Conservation (phyloP, 2,329 filamentous ascomycete species). For the Bertia moriformis region DNA sequence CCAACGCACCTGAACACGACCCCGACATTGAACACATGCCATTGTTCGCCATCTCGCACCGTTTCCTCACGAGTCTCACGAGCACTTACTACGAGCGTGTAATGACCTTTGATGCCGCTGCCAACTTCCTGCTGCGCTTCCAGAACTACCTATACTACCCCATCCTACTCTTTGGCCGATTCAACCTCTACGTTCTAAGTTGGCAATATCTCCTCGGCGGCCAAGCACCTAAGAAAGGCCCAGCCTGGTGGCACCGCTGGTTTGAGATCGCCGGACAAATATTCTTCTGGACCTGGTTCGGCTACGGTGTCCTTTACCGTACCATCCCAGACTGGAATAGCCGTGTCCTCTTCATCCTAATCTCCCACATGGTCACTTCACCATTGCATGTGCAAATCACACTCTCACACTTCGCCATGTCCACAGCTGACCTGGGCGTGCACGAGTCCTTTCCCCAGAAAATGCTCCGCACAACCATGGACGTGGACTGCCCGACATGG, state of each 20-base stretch:
- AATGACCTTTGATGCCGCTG: constrained; percentile 65
- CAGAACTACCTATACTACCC: constrained; percentile 77
- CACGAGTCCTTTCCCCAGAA: constrained; percentile 78
- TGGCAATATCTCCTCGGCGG: constrained; percentile 63
- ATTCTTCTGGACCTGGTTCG: constrained; percentile 79
- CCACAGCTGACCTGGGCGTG: constrained; percentile 70
- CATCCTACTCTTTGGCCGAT: constrained; percentile 65
- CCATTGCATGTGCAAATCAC: constrained; percentile 82
- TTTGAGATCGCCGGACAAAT: constrained; percentile 63
- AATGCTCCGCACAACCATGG: constrained; percentile 88
- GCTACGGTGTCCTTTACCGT: constrained; percentile 66
- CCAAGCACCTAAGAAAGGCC: constrained; percentile 58
- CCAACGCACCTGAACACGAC: constrained; percentile 88
- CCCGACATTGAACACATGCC: constrained; percentile 88
- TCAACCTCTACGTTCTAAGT: constrained; percentile 74
- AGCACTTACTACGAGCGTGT: constrained; percentile 74
- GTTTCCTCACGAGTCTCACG: constrained; percentile 57
- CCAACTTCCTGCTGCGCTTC: constrained; percentile 54
- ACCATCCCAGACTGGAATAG: constrained; percentile 54
- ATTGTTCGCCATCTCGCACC: constrained; percentile 74
- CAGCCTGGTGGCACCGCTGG: constrained; percentile 71
- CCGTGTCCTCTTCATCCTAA: constrained; percentile 60
- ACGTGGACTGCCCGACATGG: constrained; percentile 77
- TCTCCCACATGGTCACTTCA: constrained; percentile 69
- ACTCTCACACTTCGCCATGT: constrained; percentile 86